phyloP scores from a whole-genome alignment of 805 yeast genomes.

The Wickerhamomyces bovis region DNA sequence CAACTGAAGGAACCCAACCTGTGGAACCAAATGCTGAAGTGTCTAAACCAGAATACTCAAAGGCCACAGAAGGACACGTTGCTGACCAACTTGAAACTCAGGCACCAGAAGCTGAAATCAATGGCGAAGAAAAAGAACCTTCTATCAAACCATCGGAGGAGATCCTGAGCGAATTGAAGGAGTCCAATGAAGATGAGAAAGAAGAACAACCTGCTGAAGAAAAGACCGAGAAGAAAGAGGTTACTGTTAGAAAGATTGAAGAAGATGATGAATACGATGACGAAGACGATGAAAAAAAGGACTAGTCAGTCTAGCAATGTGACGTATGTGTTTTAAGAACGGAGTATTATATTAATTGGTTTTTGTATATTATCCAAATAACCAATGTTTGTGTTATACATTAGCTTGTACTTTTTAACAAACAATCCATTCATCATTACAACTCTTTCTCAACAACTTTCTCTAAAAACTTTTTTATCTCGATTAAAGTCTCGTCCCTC shows the following conservation, averaged over 20 bases:
- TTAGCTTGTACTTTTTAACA: neutral
- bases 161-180: constrained; percentile 25
- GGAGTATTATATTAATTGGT: neutral
- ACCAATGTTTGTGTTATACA: neutral
- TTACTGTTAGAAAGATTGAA: constrained; percentile 32
- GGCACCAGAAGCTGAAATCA: neutral
- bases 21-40: neutral
- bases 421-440: neutral
- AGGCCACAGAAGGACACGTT: neutral
- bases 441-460: constrained; percentile 30
- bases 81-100: neutral
- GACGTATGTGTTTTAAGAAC: neutral
- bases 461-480: constrained; percentile 55
- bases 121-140: constrained; percentile 11
- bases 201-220: constrained; percentile 14
- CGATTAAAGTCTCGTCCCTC: constrained; percentile 49
- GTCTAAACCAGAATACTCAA: neutral
- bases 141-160: constrained; percentile 22
- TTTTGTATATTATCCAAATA: neutral
- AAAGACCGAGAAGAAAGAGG: constrained; percentile 29
- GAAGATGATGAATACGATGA: constrained; percentile 35
- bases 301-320: neutral
- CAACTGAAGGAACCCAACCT: neutral
- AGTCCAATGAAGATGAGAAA: constrained; percentile 32
- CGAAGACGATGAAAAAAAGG: constrained; percentile 33